These are phyloP conservation scores for Aschersonia sp. DNA, from an alignment of 2,329 filamentous ascomycete genomes.

Conservation along the genomic window DNA sequence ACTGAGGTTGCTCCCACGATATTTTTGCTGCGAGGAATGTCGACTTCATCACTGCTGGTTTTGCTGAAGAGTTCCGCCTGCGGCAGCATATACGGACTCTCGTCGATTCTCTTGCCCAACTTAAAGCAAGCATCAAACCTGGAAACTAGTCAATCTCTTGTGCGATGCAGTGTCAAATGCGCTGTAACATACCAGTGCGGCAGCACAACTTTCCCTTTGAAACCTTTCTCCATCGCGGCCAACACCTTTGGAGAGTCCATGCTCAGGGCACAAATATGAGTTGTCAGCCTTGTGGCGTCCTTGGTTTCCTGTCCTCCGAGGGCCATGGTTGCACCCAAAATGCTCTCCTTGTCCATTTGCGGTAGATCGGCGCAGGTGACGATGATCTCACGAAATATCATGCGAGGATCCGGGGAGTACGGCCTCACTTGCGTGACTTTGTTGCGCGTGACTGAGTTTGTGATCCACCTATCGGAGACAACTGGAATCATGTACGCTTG, in stretches of 20 bases:
- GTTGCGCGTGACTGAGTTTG: slow-evolving; percentile 50
- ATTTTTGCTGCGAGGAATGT: slow-evolving; percentile 41
- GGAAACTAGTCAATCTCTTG: background rate
- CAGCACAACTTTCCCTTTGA: slow-evolving; percentile 70
- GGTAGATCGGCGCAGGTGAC: slow-evolving; percentile 78
- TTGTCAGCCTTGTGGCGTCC: slow-evolving; percentile 58
- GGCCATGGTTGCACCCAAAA: slow-evolving; percentile 76
- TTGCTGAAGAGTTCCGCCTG: slow-evolving; percentile 68
- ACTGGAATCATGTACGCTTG: slow-evolving; percentile 70
- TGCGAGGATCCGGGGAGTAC: slow-evolving; percentile 77
- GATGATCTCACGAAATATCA: slow-evolving; percentile 78
- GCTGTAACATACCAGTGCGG: slow-evolving; percentile 64
- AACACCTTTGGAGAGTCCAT: slow-evolving; percentile 60
- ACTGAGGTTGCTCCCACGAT: slow-evolving; percentile 52
- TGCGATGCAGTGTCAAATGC: background rate
- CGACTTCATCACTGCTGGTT: slow-evolving; percentile 38
- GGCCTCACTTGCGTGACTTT: slow-evolving; percentile 68
- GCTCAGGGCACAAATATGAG: slow-evolving; percentile 76
- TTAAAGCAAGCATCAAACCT: slow-evolving; percentile 97
- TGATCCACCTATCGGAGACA: slow-evolving; percentile 70
- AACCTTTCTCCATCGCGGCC: slow-evolving; percentile 45
- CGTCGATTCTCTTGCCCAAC: slow-evolving; percentile 80
- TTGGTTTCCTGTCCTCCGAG: slow-evolving; percentile 73
- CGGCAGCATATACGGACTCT: slow-evolving; percentile 73
- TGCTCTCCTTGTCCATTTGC: slow-evolving; percentile 76